phyloP scores from a whole-genome alignment of 139 green algal genomes.

The Parachlorella kessleri region DNA sequence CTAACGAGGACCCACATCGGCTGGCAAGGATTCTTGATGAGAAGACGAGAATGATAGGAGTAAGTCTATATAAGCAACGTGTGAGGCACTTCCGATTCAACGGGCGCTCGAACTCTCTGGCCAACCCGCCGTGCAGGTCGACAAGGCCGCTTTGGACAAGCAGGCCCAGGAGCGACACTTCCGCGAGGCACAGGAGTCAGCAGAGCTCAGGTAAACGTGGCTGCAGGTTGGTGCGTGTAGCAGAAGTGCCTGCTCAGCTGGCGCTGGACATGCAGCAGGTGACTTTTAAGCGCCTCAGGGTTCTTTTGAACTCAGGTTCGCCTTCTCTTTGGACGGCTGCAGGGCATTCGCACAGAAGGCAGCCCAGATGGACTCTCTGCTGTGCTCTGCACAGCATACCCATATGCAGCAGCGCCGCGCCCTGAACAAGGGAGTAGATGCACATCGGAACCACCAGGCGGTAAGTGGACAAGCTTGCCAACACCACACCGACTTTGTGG shows the following conservation, averaged over 20 bases:
- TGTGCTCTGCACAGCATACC: background rate
- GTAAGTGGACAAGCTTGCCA: no score
- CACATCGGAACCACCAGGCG: background rate
- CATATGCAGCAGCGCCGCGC: background rate
- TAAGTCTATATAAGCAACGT: conserved; percentile 8
- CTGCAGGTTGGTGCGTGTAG: no score
- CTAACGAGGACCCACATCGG: conserved; percentile 19
- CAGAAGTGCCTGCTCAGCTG: no score
- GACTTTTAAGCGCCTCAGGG: no score
- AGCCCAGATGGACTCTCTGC: background rate
- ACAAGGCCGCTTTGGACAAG: conserved; percentile 27
- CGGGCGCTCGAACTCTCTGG: no score
- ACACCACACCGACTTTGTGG: no score
- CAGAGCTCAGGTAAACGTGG: background rate
- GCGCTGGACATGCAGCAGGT: no score
- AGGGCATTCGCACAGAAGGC: background rate
- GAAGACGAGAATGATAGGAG: conserved; percentile 27
- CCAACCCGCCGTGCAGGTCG: conserved; percentile 11
- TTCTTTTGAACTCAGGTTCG: no score
- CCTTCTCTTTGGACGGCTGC: no score
- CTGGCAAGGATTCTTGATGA: conserved; percentile 31
- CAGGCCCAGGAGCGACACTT: conserved; percentile 14
- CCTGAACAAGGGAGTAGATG: background rate
- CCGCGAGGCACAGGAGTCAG: conserved; percentile 20
- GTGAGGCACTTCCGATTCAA: no score